Percentiles rank a stretch among this genome's conserved stretches.
These are phyloP conservation scores for Eucalyptus marginata DNA, from an alignment of 345 rosid species.

Conservation along the genomic window DNA sequence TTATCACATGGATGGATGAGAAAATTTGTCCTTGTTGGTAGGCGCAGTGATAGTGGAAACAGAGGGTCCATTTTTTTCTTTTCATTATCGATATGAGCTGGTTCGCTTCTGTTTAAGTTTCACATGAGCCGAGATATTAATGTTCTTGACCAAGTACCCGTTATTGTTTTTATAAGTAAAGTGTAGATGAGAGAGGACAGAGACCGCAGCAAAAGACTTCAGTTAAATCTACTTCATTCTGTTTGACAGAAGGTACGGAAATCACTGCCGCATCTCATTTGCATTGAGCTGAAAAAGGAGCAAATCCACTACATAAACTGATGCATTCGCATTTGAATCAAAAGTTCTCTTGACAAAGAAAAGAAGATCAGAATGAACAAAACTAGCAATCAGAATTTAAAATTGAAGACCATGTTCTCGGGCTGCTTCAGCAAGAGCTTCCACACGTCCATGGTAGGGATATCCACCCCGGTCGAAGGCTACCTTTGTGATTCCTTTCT, in stretches of 20 bases:
- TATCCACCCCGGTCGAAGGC: slow-evolving; percentile 92
- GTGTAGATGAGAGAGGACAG: background rate
- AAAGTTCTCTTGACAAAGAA: background rate
- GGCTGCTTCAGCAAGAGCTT: slow-evolving; percentile 77
- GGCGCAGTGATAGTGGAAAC: background rate
- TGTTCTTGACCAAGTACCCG: background rate
- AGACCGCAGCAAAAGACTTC: background rate
- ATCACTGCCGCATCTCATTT: background rate
- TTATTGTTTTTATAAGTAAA: background rate
- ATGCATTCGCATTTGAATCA: background rate
- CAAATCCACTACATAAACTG: background rate
- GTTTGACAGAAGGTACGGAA: background rate
- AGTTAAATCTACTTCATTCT: background rate
- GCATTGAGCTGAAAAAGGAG: background rate
- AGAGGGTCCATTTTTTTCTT: background rate
- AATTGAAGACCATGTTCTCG: slow-evolving; percentile 79
- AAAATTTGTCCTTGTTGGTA: background rate
- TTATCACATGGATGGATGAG: background rate
- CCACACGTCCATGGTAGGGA: slow-evolving; percentile 83
- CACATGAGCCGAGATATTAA: background rate
- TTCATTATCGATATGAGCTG: background rate
- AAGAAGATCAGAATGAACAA: background rate
- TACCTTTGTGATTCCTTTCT: slow-evolving; percentile 82
- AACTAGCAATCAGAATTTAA: background rate
- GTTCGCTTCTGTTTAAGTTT: background rate